Conservation (phyloP, 2,329 filamentous ascomycete species). For the Talaromyces sp. region DNA sequence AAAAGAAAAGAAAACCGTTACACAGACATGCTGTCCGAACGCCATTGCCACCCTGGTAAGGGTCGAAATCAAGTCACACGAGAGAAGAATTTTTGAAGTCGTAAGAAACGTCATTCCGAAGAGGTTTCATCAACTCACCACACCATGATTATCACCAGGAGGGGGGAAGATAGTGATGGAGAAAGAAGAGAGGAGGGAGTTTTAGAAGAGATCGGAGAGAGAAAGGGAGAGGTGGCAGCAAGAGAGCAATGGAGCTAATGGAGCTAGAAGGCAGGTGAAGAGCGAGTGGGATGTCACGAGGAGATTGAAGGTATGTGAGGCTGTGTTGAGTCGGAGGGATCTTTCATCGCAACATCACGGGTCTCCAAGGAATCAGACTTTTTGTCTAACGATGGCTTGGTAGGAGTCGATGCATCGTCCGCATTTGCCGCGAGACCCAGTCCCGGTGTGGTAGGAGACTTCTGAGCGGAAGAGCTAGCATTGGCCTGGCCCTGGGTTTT, state of each 20-base stretch:
- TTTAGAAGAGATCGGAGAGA: not conserved
- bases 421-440: constrained; percentile 14
- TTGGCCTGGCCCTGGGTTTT: constrained; percentile 38
- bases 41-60: constrained; percentile 19
- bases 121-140: constrained; percentile 15
- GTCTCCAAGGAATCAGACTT: constrained; percentile 26
- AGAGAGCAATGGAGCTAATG: no score
- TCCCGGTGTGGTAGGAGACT: constrained; percentile 22
- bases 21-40: constrained; percentile 20
- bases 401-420: constrained; percentile 10
- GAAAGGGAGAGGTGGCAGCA: not conserved
- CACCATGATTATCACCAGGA: constrained; percentile 14
- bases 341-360: constrained; percentile 37
- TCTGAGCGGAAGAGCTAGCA: constrained; percentile 28
- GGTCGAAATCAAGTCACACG: constrained; percentile 22
- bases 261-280: not conserved
- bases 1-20: constrained; percentile 14
- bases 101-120: constrained; percentile 27
- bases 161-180: constrained; percentile 5
- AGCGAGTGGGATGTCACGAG: constrained; percentile 22
- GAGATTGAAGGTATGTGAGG: constrained; percentile 33
- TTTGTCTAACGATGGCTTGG: constrained; percentile 19
- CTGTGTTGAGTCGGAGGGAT: constrained; percentile 31
- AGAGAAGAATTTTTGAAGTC: constrained; percentile 27
- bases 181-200: constrained; percentile 21